phyloP scores from a whole-genome alignment of 495 filamentous ascomycete genomes.

The Pyronema omphalodes region DNA sequence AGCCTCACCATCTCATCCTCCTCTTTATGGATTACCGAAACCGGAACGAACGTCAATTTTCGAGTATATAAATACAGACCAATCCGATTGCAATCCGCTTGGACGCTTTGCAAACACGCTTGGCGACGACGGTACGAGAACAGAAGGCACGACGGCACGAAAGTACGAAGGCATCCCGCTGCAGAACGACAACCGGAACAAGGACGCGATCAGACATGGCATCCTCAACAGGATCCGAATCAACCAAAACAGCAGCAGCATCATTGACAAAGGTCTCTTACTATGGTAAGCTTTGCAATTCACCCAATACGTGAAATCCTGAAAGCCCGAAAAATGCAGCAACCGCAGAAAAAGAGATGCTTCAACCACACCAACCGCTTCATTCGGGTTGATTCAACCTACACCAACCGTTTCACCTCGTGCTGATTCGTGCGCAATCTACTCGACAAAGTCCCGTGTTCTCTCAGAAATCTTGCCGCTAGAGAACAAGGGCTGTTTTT shows the following conservation, averaged over 20 bases:
- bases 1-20: too few relatives aligned
- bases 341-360: too few relatives aligned
- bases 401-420: constrained; percentile 3
- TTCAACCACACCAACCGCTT: not conserved
- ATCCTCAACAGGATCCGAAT: not conserved
- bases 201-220: not conserved
- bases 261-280: not conserved
- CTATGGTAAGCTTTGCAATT: not conserved
- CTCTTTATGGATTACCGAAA: too few relatives aligned
- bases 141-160: not conserved
- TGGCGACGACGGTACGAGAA: not conserved
- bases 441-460: too few relatives aligned
- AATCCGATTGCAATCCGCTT: too few relatives aligned
- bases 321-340: too few relatives aligned
- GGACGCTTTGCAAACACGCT: not conserved
- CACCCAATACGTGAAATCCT: not conserved
- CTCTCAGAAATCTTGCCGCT: too few relatives aligned
- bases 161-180: not conserved
- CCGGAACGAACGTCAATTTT: too few relatives aligned
- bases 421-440: not conserved
- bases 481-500: too few relatives aligned
- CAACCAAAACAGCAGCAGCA: not conserved
- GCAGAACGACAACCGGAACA: too few relatives aligned
- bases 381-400: not conserved
- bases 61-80: too few relatives aligned